Evolutionary conservation across 345 rosid species (phyloP).

Genomic region (Eucalyptus marginata): DNA sequence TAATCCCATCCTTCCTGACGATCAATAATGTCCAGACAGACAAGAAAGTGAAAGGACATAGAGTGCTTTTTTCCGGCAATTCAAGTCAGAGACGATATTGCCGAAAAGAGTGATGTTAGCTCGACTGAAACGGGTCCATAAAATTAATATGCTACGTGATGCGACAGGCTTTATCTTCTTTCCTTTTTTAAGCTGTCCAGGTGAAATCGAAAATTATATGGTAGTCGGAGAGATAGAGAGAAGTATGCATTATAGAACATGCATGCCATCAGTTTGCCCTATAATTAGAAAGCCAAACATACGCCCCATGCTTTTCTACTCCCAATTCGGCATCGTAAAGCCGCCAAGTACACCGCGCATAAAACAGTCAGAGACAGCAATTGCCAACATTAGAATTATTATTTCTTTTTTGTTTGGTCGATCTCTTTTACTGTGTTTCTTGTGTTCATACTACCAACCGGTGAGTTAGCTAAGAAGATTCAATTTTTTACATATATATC

Average conservation of each 20-base stretch:
- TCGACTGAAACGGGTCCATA: neutral
- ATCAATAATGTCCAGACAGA: neutral
- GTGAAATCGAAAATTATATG: neutral
- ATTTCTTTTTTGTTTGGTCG: neutral
- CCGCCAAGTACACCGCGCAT: neutral
- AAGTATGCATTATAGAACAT: neutral
- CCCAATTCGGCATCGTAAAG: neutral
- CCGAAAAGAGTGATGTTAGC: neutral
- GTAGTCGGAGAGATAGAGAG: neutral
- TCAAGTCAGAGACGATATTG: neutral
- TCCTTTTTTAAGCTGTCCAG: neutral
- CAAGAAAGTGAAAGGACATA: neutral
- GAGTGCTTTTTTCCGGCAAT: neutral
- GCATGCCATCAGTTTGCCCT: neutral
- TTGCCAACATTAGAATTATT: neutral
- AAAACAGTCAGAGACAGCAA: neutral
- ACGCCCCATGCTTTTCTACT: neutral
- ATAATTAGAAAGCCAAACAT: neutral
- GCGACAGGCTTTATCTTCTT: neutral
- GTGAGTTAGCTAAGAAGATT: neutral
- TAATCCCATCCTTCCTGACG: neutral
- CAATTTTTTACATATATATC: no score
- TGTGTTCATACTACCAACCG: neutral
- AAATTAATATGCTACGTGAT: neutral
- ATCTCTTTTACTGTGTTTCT: neutral